Conservation (phyloP, 345 rosid species). For the Raphanus raphanistrum region DNA sequence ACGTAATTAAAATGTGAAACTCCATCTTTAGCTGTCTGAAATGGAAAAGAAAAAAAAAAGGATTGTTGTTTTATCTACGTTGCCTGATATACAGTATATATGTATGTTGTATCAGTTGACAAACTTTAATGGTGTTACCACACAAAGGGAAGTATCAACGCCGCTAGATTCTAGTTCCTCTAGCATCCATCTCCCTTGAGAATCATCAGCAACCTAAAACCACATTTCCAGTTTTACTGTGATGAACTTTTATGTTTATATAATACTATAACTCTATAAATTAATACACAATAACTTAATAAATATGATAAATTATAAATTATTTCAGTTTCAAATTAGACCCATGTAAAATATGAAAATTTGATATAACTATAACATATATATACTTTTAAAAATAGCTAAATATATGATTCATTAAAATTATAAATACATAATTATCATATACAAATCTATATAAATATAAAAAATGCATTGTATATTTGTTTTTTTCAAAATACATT, state of each 20-base stretch:
- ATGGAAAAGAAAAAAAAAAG: not conserved
- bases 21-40: constrained; percentile 74
- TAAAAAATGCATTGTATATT: no score
- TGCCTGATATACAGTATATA: not conserved
- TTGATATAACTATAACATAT: no score
- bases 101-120: not conserved
- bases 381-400: no score
- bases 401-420: no score
- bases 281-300: no score
- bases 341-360: no score
- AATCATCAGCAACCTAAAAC: constrained; percentile 59
- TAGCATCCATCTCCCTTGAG: constrained; percentile 55
- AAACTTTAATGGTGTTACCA: constrained; percentile 41
- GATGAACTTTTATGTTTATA: not conserved
- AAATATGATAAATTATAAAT: no score
- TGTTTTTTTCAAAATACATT: not conserved
- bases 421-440: no score
- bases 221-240: not conserved
- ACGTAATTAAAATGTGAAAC: constrained; percentile 79
- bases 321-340: no score
- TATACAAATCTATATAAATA: no score
- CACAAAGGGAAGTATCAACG: constrained; percentile 59
- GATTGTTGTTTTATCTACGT: not conserved
- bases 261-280: no score
- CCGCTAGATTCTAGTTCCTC: constrained; percentile 60